Percentiles rank a stretch among this genome's conserved stretches.
These are phyloP conservation scores for Pichia exigua DNA, from an alignment of 805 yeast genomes.

Conservation along the genomic window DNA sequence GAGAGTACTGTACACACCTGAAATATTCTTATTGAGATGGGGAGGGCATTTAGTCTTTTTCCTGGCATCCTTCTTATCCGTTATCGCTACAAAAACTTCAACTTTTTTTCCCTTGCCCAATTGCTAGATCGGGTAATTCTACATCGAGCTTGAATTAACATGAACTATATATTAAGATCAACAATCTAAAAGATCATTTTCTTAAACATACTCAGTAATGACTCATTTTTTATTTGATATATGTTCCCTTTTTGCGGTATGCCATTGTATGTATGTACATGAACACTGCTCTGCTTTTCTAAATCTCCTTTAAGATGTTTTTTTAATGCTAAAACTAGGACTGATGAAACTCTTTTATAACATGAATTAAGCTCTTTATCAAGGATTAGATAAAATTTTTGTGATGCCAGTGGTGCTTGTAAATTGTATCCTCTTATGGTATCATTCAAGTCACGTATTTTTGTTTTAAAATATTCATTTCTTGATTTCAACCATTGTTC, in stretches of 20 bases:
- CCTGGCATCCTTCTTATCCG: no score
- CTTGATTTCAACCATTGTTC: slow-evolving; percentile 33
- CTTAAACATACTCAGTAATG: slow-evolving; percentile 23
- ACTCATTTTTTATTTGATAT: slow-evolving; percentile 25
- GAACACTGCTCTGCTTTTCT: neutral
- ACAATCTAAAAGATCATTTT: slow-evolving; percentile 10
- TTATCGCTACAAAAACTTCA: no score
- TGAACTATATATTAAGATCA: no score
- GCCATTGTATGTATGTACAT: slow-evolving; percentile 12
- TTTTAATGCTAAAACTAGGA: slow-evolving; percentile 16
- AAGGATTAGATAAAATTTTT: slow-evolving; percentile 41
- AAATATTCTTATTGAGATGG: no score
- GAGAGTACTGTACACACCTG: no score
- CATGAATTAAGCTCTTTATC: slow-evolving; percentile 38
- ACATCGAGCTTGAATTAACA: no score
- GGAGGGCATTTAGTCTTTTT: no score
- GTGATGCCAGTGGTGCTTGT: slow-evolving; percentile 56
- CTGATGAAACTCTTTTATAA: slow-evolving; percentile 28
- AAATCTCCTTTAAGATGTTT: slow-evolving; percentile 12
- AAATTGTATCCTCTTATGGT: slow-evolving; percentile 50
- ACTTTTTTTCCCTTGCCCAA: no score
- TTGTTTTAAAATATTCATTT: slow-evolving; percentile 25
- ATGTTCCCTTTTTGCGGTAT: slow-evolving; percentile 18
- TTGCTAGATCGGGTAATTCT: no score
- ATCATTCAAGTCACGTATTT: slow-evolving; percentile 37